These are phyloP conservation scores for Aspergillus sp. DNA, from an alignment of 2,329 filamentous ascomycete species.

Conservation along the genomic window DNA sequence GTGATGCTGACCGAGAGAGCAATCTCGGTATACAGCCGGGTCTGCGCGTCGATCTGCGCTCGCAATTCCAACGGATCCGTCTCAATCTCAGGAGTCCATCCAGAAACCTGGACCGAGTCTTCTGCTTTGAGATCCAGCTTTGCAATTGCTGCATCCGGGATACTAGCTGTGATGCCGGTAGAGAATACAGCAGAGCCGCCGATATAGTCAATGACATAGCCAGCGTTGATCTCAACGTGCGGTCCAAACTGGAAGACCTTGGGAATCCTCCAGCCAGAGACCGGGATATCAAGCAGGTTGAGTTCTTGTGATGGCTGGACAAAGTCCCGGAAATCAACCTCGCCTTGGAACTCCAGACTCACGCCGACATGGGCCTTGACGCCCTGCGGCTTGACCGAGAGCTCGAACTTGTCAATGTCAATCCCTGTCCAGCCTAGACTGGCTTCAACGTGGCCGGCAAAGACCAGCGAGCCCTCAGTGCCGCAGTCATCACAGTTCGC, in stretches of 20 bases:
- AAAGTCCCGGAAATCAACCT: neutral
- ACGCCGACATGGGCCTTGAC: constrained; percentile 6
- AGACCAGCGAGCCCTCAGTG: neutral
- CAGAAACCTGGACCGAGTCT: constrained; percentile 1
- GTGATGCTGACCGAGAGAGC: constrained; percentile 4
- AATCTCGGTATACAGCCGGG: constrained; percentile 8
- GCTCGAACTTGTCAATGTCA: constrained; percentile 9
- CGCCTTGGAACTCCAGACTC: constrained; percentile 3
- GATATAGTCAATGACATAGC: constrained; percentile 9
- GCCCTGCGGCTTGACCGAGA: constrained; percentile 3
- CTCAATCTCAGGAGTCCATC: constrained; percentile 9
- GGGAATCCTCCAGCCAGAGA: constrained; percentile 6
- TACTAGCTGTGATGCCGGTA: constrained; percentile 9
- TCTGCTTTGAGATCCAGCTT: constrained; percentile 8
- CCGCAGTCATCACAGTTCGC: constrained; percentile 10
- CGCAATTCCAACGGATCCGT: constrained; percentile 3
- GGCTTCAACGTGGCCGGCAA: constrained; percentile 11
- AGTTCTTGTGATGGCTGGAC: neutral
- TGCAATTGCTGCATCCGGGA: constrained; percentile 7
- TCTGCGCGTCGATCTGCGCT: constrained; percentile 4
- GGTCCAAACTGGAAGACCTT: constrained; percentile 7
- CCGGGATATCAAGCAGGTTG: constrained; percentile 4
- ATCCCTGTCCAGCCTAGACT: neutral
- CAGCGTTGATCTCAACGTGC: constrained; percentile 3
- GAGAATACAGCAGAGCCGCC: neutral